A percentile compares a stretch with the other conserved stretches of the same genome.
Conservation (phyloP, 2,329 filamentous ascomycete genomes). For the Hypoxylon sp. region DNA sequence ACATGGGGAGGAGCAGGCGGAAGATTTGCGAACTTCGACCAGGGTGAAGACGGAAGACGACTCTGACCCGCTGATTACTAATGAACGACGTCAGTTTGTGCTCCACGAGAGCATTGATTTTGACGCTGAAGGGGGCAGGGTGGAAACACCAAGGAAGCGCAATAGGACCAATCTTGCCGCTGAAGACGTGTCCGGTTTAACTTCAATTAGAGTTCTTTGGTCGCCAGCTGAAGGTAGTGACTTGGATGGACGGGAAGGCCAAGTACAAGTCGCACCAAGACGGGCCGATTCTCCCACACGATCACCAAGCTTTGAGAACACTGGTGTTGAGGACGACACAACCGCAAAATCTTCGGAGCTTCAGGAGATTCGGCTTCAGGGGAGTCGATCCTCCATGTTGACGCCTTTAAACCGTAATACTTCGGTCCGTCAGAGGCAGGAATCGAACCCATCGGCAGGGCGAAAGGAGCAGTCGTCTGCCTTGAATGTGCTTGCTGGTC, state of each 20-base stretch:
- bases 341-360: not conserved
- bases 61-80: slow-evolving; percentile 52
- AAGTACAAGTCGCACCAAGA: not conserved
- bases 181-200: slow-evolving; percentile 5
- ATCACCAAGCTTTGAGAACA: not conserved
- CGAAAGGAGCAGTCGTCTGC: slow-evolving; percentile 21
- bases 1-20: slow-evolving; percentile 49
- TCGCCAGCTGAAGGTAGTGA: not conserved
- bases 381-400: slow-evolving; percentile 19
- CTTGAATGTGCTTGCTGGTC: slow-evolving; percentile 41
- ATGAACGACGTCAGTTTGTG: slow-evolving; percentile 53
- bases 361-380: not conserved
- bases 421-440: not conserved
- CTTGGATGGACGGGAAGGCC: not conserved
- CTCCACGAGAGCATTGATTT: slow-evolving; percentile 74
- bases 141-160: slow-evolving; percentile 61
- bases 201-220: not conserved
- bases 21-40: slow-evolving; percentile 45
- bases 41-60: slow-evolving; percentile 62
- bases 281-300: not conserved
- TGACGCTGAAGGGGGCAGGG: slow-evolving; percentile 64
- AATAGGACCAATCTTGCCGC: slow-evolving; percentile 42
- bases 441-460: slow-evolving; percentile 11
- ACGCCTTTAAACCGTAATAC: slow-evolving; percentile 20
- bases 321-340: not conserved